These are phyloP conservation scores for Xylariaceae sp. DNA, from an alignment of 2,329 filamentous ascomycete genomes.

Conservation along the genomic window DNA sequence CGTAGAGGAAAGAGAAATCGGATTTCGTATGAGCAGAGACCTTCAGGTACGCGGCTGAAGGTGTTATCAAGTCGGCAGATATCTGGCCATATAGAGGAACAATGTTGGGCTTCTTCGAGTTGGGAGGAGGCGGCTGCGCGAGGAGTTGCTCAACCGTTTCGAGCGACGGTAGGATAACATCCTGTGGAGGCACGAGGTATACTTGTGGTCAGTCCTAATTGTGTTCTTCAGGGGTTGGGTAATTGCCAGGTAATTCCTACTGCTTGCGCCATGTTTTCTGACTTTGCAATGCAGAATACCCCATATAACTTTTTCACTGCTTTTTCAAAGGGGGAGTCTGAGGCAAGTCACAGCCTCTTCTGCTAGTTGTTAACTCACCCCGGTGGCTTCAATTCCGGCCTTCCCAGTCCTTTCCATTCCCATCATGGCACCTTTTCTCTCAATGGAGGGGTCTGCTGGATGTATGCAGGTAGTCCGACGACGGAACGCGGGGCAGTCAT, in stretches of 20 bases:
- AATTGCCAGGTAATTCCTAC: conserved; percentile 10
- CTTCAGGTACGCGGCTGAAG: conserved; percentile 92
- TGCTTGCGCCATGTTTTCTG: conserved; percentile 16
- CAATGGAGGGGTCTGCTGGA: not conserved
- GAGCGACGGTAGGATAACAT: conserved; percentile 40
- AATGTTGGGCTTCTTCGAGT: conserved; percentile 55
- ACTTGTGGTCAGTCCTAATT: conserved; percentile 4
- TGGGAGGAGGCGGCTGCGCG: conserved; percentile 29
- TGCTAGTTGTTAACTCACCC: conserved; percentile 14
- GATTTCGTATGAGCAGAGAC: conserved; percentile 69
- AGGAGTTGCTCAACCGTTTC: conserved; percentile 42
- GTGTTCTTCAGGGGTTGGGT: not conserved
- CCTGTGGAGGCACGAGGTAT: conserved; percentile 25
- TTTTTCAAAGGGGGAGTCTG: not conserved
- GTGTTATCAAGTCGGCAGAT: conserved; percentile 87
- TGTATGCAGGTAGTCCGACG: conserved; percentile 7
- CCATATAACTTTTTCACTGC: not conserved
- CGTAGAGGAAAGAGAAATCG: conserved; percentile 87
- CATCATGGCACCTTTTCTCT: not conserved
- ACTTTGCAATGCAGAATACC: not conserved
- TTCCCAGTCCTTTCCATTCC: not conserved
- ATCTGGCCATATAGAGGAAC: conserved; percentile 80
- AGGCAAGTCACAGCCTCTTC: conserved; percentile 12
- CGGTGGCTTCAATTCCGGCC: conserved; percentile 1
- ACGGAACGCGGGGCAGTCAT: conserved; percentile 13